phyloP scores from a whole-genome alignment of 371 early-diverging fungal species.

The Mucor mucedo region DNA sequence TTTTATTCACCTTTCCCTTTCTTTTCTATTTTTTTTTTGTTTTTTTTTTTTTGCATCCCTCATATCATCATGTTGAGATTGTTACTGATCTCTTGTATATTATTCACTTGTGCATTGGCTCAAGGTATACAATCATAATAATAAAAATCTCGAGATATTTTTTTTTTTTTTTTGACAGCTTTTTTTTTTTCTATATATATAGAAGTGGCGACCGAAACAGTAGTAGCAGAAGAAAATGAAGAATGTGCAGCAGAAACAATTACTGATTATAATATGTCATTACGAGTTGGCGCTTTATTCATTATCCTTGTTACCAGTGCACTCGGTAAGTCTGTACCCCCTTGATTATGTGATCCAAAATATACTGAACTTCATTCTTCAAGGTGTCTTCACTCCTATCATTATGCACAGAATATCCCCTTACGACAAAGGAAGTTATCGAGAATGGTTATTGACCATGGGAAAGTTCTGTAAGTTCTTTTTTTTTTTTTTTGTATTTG shows the following conservation, averaged over 20 bases:
- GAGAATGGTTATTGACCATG: conserved; percentile 45
- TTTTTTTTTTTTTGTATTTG: background rate
- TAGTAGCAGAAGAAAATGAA: background rate
- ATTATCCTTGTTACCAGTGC: conserved; percentile 36
- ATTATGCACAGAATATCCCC: conserved; percentile 43
- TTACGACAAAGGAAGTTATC: conserved; percentile 30
- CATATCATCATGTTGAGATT: background rate
- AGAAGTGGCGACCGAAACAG: background rate
- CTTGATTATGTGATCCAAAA: background rate
- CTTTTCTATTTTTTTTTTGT: conserved; percentile 5
- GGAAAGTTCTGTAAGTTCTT: conserved; percentile 52
- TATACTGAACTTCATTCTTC: conserved; percentile 6
- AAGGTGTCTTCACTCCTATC: conserved; percentile 52
- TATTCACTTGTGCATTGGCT: conserved; percentile 4
- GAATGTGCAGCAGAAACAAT: conserved; percentile 25
- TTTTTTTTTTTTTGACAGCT: conserved; percentile 2
- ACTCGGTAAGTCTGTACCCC: conserved; percentile 22
- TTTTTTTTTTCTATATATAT: background rate
- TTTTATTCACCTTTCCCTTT: conserved; percentile 9
- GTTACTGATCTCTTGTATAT: background rate
- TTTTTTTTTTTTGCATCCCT: background rate
- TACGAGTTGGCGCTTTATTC: conserved; percentile 36
- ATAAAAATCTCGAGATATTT: background rate
- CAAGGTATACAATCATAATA: conserved; percentile 9
- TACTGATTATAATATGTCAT: conserved; percentile 29